Evolutionary conservation across 352 stramenopile genomes (phyloP).

Genomic region (Elongisporangium prolatum): DNA sequence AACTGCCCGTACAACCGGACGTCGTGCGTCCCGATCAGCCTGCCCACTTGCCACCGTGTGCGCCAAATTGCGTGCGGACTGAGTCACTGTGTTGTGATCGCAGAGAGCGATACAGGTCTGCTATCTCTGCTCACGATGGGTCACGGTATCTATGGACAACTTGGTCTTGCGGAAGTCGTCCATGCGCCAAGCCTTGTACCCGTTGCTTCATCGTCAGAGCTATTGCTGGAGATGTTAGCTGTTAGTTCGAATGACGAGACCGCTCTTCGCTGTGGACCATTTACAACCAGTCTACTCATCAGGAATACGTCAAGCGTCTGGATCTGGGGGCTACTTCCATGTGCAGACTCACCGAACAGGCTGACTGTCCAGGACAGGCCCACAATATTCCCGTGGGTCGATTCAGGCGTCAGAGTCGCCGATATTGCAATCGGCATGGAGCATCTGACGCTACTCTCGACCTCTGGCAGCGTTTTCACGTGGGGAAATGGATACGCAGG

Average conservation of each 20-base stretch:
- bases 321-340: conserved; percentile 31
- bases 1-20: conserved; percentile 1
- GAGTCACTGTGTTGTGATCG: conserved; percentile 33
- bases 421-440: conserved; percentile 23
- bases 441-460: conserved; percentile 24
- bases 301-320: conserved; percentile 15
- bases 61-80: conserved; percentile 30
- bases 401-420: conserved; percentile 8
- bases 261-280: conserved; percentile 23
- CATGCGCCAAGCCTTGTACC: conserved; percentile 13
- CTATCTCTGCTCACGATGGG: conserved; percentile 27
- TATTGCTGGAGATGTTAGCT: conserved; percentile 10
- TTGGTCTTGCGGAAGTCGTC: conserved; percentile 28
- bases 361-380: conserved; percentile 12
- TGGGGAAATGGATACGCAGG: conserved; percentile 27
- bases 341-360: not conserved
- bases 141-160: conserved; percentile 34
- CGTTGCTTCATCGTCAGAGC: conserved; percentile 8
- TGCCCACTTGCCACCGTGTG: conserved; percentile 11
- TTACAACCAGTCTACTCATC: conserved; percentile 25
- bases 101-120: not conserved
- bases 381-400: conserved; percentile 16
- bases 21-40: not conserved
- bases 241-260: not conserved
- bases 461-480: conserved; percentile 23